Evolutionary conservation across 2,329 filamentous ascomycete genomes (phyloP).

Genomic region (Tolypocladium paradoxum): DNA sequence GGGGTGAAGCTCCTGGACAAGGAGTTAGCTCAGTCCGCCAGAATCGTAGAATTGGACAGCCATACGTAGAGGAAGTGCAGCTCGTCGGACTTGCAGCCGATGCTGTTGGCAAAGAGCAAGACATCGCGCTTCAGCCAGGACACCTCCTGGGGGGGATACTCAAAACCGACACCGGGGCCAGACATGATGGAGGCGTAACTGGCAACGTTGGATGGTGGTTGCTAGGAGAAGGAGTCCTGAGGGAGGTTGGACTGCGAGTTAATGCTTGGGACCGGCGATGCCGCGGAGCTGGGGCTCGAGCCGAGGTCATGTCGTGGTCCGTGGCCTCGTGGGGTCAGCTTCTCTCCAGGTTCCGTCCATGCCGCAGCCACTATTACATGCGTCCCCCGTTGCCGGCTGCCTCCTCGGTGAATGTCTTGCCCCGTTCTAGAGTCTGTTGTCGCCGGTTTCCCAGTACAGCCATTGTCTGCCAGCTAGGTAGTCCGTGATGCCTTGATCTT

Average conservation of each 20-base stretch:
- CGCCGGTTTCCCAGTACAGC: neutral
- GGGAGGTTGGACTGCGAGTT: neutral
- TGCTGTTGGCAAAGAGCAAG: constrained; percentile 81
- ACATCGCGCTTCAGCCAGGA: constrained; percentile 82
- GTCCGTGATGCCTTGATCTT: neutral
- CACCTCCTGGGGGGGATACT: constrained; percentile 66
- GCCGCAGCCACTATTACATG: neutral
- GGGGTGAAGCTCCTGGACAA: constrained; percentile 67
- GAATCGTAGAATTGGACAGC: no score
- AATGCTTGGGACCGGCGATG: neutral
- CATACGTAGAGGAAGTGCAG: constrained; percentile 82
- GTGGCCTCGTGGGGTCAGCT: no score
- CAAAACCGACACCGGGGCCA: constrained; percentile 57
- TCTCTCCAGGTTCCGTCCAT: neutral
- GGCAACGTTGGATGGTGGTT: neutral
- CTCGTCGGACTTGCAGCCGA: constrained; percentile 76
- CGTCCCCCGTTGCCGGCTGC: neutral
- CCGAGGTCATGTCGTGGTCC: neutral
- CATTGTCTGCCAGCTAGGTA: neutral
- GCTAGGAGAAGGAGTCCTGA: neutral
- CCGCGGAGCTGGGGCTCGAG: neutral
- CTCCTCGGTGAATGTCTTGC: neutral
- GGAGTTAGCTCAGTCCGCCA: neutral
- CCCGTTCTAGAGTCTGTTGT: neutral
- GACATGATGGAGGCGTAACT: constrained; percentile 16